Conservation (phyloP, 495 filamentous ascomycete species). For the Apiosordaria backusii region DNA sequence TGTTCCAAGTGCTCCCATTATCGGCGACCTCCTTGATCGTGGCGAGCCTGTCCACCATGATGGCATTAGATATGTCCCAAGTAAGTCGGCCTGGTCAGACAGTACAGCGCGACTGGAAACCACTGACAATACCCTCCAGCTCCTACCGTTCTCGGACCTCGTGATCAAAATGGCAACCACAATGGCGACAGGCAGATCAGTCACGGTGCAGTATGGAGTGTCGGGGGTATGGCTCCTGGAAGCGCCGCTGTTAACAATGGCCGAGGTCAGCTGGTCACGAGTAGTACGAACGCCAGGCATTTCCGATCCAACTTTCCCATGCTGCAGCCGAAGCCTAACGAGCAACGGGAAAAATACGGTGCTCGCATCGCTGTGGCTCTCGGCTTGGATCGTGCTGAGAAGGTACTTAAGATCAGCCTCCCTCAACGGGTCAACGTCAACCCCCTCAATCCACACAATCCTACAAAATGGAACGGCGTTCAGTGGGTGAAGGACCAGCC, state of each 20-base stretch:
- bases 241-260: slow-evolving; percentile 56
- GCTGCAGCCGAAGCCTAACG: slow-evolving; percentile 41
- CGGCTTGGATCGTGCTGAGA: slow-evolving; percentile 66
- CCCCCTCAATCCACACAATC: not conserved
- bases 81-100: no score
- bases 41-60: slow-evolving; percentile 28
- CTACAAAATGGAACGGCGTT: slow-evolving; percentile 52
- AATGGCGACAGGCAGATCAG: slow-evolving; percentile 50
- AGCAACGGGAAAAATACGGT: slow-evolving; percentile 66
- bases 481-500: slow-evolving; percentile 51
- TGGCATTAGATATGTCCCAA: slow-evolving; percentile 25
- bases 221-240: slow-evolving; percentile 62
- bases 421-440: slow-evolving; percentile 23
- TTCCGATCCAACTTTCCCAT: slow-evolving; percentile 66
- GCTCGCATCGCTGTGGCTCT: slow-evolving; percentile 77
- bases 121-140: not conserved
- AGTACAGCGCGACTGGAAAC: no score
- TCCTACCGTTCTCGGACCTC: slow-evolving; percentile 37
- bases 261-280: slow-evolving; percentile 58
- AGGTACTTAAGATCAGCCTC: slow-evolving; percentile 50
- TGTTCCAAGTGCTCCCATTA: slow-evolving; percentile 11
- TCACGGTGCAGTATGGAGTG: slow-evolving; percentile 72
- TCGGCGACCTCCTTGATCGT: not conserved
- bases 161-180: slow-evolving; percentile 24
- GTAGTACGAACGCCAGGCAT: slow-evolving; percentile 70